Evolutionary conservation across 768 basidiomycete species (phyloP), one percentile per base, ranked within the genome.

Genomic region (Naematelia aurantialba): DNA sequence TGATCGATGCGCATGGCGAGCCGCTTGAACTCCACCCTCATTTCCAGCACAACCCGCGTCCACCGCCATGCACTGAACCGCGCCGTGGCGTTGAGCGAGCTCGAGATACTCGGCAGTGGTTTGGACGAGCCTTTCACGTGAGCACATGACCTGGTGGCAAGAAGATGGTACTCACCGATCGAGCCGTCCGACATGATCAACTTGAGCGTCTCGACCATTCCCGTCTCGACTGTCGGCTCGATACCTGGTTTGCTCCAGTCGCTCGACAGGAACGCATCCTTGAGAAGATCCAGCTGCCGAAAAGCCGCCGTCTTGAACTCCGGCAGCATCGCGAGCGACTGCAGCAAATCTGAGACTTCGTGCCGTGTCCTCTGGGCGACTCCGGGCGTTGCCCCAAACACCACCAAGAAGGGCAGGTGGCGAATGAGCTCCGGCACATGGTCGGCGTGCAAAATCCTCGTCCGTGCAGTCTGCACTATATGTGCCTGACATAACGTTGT

Each of bases 251-350:
- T 66, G 27, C 64, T 64, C 72, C 72, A 74, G 12, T 66, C 62
- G 19, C 58, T 63, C 1, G 71, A 65, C 13, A 75, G 55, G 52
- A 72, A 75, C 0, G 63, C 65, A 45, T 75, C 73, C 49, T 75
- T 75, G 48, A 75, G 70, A 17, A 72, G 29, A 30, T 64, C 59
- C 31, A 75, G 49, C 50, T 72, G 65, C 3, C 73, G 49, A 56
- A 75, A 75, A 1, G 73, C 73, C 3, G 69, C 73, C 3, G 63
- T 68, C 45, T 71, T 70, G 66, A 75, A 75, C 19, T 67, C 64
- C 3, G 72, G 66, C 11, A 65, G 67, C 45, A 49, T 59, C 8
- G 67, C 67, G 1, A 74, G 58, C 26, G 55, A 49, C 14, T 56
- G 55, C 5, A 70, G 52, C 13, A 69, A 50, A 3, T 39, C 24